Percentiles rank a stretch among this genome's conserved stretches.
phyloP scores from a whole-genome alignment of 2,329 filamentous ascomycete species.

The Penicillium sp. region DNA sequence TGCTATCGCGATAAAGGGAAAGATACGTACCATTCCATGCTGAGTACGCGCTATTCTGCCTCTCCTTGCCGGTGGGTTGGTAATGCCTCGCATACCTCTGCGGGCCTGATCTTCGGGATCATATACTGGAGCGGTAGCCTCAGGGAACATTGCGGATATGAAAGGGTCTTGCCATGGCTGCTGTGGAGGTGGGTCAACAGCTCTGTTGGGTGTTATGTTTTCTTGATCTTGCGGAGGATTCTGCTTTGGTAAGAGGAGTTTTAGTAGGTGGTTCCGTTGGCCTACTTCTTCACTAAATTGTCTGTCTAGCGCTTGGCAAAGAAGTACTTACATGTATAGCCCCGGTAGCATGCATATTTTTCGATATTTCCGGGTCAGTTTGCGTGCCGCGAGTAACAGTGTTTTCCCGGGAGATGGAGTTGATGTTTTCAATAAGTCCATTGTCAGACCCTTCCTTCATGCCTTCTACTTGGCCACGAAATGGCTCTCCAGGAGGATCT shows the following conservation, averaged over 20 bases:
- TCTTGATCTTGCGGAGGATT: constrained; percentile 1
- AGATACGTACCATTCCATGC: constrained; percentile 1
- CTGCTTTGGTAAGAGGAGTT: background rate
- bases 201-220: background rate
- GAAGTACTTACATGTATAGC: background rate
- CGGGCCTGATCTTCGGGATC: background rate
- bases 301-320: background rate
- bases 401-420: background rate
- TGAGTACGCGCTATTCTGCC: background rate
- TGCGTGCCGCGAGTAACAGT: constrained; percentile 9
- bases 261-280: background rate
- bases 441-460: background rate
- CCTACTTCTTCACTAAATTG: background rate
- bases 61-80: background rate
- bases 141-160: constrained; percentile 11
- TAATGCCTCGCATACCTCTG: constrained; percentile 2
- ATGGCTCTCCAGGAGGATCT: background rate
- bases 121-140: background rate
- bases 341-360: background rate
- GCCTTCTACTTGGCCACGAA: background rate
- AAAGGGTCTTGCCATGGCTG: constrained; percentile 6
- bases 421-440: background rate
- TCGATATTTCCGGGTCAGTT: background rate
- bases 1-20: background rate
- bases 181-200: background rate